A percentile compares a stretch with the other conserved stretches of the same genome.
Evolutionary conservation across 257 asterid species (phyloP).

Genomic region (Solanum gracilifrons): DNA sequence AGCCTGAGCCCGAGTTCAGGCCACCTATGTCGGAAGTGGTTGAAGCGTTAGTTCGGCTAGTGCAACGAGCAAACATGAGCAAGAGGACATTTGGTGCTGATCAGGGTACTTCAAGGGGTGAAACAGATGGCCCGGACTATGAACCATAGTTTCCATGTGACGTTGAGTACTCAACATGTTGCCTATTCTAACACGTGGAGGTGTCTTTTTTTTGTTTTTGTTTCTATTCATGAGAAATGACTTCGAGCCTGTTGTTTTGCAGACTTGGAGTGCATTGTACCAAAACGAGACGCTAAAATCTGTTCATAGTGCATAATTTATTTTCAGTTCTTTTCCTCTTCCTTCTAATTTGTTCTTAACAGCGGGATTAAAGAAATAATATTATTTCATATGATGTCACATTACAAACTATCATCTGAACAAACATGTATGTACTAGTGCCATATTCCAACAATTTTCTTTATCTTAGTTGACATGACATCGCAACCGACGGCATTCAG

Average conservation of each 20-base stretch:
- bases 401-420: background rate
- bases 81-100: constrained; percentile 82
- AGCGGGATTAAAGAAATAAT: background rate
- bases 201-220: background rate
- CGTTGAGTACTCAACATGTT: background rate
- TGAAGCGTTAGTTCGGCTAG: constrained; percentile 81
- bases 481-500: background rate
- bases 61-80: constrained; percentile 97
- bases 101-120: constrained; percentile 31
- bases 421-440: background rate
- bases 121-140: constrained; percentile 41
- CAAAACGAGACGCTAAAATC: background rate
- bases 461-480: background rate
- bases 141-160: background rate
- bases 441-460: background rate
- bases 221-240: background rate
- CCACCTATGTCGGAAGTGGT: constrained; percentile 99
- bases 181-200: background rate
- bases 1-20: constrained; percentile 97
- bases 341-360: background rate
- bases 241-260: background rate
- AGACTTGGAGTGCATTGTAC: background rate
- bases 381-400: background rate
- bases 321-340: background rate
- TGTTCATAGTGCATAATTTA: constrained; percentile 2